Evolutionary conservation across 306 rosid genomes (phyloP).

Genomic region (Glycine tomentella): DNA sequence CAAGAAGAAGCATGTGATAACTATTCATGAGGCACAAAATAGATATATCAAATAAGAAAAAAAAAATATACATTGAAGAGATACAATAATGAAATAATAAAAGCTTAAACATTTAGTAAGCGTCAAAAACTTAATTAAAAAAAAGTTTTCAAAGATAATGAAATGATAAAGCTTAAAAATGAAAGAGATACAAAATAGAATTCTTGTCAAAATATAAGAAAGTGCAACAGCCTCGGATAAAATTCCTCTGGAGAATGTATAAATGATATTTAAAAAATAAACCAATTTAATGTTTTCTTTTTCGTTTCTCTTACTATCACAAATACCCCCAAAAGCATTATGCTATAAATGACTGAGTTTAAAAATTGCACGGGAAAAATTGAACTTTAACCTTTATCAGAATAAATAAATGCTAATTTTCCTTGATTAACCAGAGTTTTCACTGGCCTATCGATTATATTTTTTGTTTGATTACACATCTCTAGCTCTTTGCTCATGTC

Average conservation of each 20-base stretch:
- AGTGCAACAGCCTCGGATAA: neutral
- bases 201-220: no score
- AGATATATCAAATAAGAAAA: no score
- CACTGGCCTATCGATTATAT: neutral
- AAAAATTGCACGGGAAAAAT: neutral
- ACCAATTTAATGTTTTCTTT: neutral
- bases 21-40: no score
- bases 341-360: neutral
- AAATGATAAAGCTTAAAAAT: neutral
- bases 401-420: constrained; percentile 30
- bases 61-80: no score
- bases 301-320: neutral
- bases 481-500: neutral
- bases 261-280: neutral
- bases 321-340: no score
- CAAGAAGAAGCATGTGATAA: no score
- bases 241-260: neutral
- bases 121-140: no score
- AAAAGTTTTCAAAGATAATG: no score
- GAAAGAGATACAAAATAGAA: neutral
- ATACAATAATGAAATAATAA: no score
- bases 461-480: no score
- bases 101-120: no score
- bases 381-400: neutral
- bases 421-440: constrained; percentile 13